phyloP scores from a whole-genome alignment of 495 filamentous ascomycete species.

The Lentithecium fluviatile region DNA sequence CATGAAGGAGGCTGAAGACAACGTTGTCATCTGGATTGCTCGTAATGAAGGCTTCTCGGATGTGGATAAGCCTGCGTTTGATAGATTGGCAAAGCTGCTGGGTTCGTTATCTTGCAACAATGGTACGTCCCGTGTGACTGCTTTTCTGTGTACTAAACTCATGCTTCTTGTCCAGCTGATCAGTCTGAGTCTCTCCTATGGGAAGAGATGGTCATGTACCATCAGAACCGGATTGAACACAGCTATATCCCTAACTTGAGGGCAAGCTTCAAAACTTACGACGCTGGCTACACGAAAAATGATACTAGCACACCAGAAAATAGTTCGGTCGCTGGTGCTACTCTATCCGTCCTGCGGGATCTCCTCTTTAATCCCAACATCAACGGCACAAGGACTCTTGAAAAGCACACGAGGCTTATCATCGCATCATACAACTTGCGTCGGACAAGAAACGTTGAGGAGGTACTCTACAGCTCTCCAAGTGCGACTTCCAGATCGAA shows the following conservation, averaged over 20 bases:
- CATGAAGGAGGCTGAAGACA: conserved; percentile 36
- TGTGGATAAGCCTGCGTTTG: conserved; percentile 35
- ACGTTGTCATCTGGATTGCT: conserved; percentile 38
- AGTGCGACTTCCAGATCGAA: conserved; percentile 34
- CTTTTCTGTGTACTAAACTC: conserved; percentile 25
- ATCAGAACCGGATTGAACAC: conserved; percentile 36
- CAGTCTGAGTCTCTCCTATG: conserved; percentile 35
- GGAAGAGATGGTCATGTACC: conserved; percentile 42
- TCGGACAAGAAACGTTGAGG: conserved; percentile 34
- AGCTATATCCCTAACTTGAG: conserved; percentile 39
- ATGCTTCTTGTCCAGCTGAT: conserved; percentile 34
- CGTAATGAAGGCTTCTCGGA: conserved; percentile 39
- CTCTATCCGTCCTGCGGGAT: conserved; percentile 31
- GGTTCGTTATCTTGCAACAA: conserved; percentile 31
- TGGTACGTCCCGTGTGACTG: conserved; percentile 26
- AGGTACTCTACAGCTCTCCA: conserved; percentile 36
- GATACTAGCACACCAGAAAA: conserved; percentile 13
- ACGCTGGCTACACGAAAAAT: conserved; percentile 24
- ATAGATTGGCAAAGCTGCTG: conserved; percentile 31
- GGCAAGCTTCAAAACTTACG: conserved; percentile 35
- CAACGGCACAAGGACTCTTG: conserved; percentile 31
- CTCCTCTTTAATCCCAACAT: conserved; percentile 34
- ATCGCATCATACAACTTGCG: conserved; percentile 36
- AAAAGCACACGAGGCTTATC: conserved; percentile 32
- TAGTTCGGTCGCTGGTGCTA: conserved; percentile 31